A percentile compares a stretch with the other conserved stretches of the same genome.
These are phyloP conservation scores for Xylaria venustula DNA, from an alignment of 495 filamentous ascomycete species.

Conservation along the genomic window DNA sequence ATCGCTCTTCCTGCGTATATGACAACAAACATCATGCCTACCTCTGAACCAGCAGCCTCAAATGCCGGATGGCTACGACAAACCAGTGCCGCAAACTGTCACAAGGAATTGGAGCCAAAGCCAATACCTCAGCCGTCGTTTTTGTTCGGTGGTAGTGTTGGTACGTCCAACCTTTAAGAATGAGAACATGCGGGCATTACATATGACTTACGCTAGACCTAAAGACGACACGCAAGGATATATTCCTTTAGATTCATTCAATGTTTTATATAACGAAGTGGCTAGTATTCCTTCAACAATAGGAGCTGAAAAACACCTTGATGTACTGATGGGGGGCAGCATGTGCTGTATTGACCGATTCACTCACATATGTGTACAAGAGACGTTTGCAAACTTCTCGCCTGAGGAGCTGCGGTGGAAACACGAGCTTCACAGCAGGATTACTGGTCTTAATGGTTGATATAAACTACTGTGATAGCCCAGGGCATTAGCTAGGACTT, in stretches of 20 bases:
- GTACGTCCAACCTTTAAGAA: background rate
- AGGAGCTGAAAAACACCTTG: background rate
- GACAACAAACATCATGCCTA: background rate
- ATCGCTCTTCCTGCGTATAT: background rate
- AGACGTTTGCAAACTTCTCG: background rate
- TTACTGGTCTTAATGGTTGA: background rate
- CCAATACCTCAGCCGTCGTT: background rate
- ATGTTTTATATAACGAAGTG: background rate
- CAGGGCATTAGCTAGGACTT: background rate
- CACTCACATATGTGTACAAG: background rate
- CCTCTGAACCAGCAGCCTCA: background rate
- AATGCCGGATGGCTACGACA: background rate
- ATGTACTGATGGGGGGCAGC: background rate
- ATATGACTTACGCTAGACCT: background rate
- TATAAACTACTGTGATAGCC: background rate
- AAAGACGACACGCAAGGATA: background rate
- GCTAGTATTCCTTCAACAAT: background rate
- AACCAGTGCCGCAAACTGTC: background rate
- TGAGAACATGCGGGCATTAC: background rate
- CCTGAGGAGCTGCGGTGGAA: slow-evolving; percentile 5
- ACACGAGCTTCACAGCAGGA: slow-evolving; percentile 10
- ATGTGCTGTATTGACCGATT: background rate
- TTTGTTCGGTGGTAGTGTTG: background rate
- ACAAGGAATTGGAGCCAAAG: background rate
- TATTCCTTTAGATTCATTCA: background rate